Base-by-base conservation (phyloP, 1,284 basidiomycete species). In the Coniferiporia sulphurascens region DNA sequence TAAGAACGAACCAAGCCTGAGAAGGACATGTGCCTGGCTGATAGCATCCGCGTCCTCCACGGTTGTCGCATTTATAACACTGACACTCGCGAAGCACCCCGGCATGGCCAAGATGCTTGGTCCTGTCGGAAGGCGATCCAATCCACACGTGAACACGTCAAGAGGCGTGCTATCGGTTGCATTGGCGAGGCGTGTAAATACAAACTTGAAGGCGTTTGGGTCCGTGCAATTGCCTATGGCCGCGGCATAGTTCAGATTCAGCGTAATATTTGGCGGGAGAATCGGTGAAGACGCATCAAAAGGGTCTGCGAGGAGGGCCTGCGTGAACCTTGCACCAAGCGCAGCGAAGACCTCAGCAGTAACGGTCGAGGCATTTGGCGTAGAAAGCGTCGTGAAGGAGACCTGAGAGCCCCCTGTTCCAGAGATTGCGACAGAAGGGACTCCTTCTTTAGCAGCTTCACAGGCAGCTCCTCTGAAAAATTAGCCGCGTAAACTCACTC, bases 161-260 rank as follows among this genome's bases (percentile, higher is more conserved):
- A 65, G 15, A 4, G 61, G 53, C 32, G 58, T 48, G 32, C 34
- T 17, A 2, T 10, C 19, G 12, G 53, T 17, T 19, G 57, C 60
- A 35, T 55, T 54, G 49, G 17, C 51, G 19, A 79, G 68, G n/a
- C 80, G 70, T 46, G 80, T 78, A 48, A 82, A 68, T 1, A 82
- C 71, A 65, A 76, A 83, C 55, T 72, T 69, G 70, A 73, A 79
- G 60, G 71, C 72, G 5, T 67, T 63, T 4, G 72, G 67, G n/a
- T 66, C 65, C 7, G 73, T 52, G 65, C 80, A 82, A 22, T 65
- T 69, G 15, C 58, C 60, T 41, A 72, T 68, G 1, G 72, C 74
- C 17, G 73, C 64, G 0, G 76, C 74, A 68, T 76, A 82, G 69
- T 84, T 83, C 63, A 83, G 78, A 66, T 82, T 82, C 56, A 83